phyloP scores from a whole-genome alignment of 208 protist species.

The Leptomonas pyrrhocoris region DNA sequence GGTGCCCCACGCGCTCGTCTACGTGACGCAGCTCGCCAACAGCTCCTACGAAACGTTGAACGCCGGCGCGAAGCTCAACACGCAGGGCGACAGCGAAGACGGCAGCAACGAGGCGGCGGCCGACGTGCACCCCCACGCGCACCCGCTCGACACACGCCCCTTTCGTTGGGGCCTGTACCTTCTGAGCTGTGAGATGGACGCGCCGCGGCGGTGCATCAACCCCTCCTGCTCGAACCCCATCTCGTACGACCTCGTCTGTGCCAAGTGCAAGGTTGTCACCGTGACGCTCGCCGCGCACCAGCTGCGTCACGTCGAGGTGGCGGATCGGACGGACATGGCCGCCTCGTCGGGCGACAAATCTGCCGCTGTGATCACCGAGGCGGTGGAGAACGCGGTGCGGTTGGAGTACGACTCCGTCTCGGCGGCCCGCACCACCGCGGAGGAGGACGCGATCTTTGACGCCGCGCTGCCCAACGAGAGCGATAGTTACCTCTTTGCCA shows the following conservation, averaged over 20 bases:
- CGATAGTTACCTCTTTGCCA: conserved; percentile 27
- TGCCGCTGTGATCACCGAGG: background rate
- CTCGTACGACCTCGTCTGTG: conserved; percentile 29
- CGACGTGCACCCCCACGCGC: background rate
- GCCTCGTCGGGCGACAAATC: background rate
- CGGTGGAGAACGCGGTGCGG: conserved; percentile 21
- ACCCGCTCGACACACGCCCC: conserved; percentile 1
- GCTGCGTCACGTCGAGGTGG: conserved; percentile 22
- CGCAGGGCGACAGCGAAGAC: background rate
- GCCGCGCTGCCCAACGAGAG: conserved; percentile 27
- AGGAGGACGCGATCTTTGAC: conserved; percentile 36
- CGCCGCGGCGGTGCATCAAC: conserved; percentile 48
- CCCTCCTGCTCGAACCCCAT: conserved; percentile 32
- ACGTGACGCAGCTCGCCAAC: conserved; percentile 24
- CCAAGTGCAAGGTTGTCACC: conserved; percentile 38
- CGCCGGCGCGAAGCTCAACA: background rate
- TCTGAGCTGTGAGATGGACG: conserved; percentile 35
- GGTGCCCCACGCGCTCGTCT: conserved; percentile 30
- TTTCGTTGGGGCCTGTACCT: conserved; percentile 45
- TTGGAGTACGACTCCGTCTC: conserved; percentile 21
- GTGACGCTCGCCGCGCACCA: conserved; percentile 27
- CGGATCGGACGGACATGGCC: background rate
- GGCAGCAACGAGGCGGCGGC: background rate
- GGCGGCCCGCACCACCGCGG: conserved; percentile 17
- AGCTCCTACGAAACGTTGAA: conserved; percentile 14